Conservation (phyloP, 148 eudicot species). For the Arctostaphylos glauca region DNA sequence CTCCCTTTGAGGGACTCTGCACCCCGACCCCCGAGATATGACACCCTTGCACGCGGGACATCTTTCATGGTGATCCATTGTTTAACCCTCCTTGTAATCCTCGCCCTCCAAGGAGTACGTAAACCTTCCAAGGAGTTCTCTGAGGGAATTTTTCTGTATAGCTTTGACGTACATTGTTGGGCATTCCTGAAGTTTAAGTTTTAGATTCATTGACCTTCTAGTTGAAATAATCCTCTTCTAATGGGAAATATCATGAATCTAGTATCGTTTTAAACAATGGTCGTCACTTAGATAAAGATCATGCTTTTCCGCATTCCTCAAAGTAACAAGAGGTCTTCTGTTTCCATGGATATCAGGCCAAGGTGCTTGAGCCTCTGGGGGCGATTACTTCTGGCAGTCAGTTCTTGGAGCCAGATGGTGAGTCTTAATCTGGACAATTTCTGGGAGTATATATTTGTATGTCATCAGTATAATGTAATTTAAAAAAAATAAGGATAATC, state of each 20-base stretch:
- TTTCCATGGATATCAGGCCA: slow-evolving; percentile 50
- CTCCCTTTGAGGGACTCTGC: too few species aligned
- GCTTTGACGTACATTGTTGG: neutral
- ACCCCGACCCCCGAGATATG: neutral
- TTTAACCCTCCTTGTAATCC: neutral
- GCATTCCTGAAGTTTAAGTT: neutral
- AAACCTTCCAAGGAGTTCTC: neutral
- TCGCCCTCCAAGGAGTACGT: neutral
- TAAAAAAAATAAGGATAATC: neutral
- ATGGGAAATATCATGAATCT: slow-evolving; percentile 2
- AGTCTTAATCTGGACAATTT: slow-evolving; percentile 11
- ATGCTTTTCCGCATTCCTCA: neutral
- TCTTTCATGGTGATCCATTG: neutral
- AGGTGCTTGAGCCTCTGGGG: slow-evolving; percentile 98
- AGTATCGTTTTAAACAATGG: neutral
- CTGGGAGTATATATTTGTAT: neutral
- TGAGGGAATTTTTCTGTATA: neutral
- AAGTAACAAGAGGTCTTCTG: neutral
- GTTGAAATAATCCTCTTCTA: neutral
- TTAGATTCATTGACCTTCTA: neutral
- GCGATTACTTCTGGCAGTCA: slow-evolving; percentile 93
- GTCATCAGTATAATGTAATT: neutral
- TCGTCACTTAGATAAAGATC: neutral
- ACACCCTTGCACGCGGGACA: neutral
- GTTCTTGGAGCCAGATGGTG: slow-evolving; percentile 98